phyloP scores from a whole-genome alignment of 148 eudicot genomes.

The Rhododendron williamsianum region DNA sequence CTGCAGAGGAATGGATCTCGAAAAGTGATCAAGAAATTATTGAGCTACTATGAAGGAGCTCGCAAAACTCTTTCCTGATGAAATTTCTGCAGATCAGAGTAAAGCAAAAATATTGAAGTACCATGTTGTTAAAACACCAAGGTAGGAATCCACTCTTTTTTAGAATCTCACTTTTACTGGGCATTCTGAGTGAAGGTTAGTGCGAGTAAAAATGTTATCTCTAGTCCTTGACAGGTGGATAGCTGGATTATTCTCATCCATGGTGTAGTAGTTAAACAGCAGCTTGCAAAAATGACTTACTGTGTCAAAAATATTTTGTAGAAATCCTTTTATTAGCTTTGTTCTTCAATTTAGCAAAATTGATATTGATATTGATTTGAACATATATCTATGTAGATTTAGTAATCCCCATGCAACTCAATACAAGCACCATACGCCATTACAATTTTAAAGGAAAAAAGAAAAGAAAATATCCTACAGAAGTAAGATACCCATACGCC shows the following conservation, averaged over 20 bases:
- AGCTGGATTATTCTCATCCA: background rate
- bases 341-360: background rate
- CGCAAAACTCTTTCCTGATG: constrained; percentile 90
- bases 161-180: background rate
- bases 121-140: constrained; percentile 94
- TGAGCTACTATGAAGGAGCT: constrained; percentile 98
- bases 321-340: background rate
- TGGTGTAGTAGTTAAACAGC: background rate
- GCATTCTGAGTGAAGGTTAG: background rate
- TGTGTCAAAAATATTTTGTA: background rate
- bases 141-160: constrained; percentile 37
- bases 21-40: constrained; percentile 74
- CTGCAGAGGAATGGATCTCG: constrained; percentile 95
- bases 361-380: background rate
- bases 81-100: constrained; percentile 93
- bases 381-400: constrained; percentile 1
- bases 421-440: background rate
- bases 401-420: background rate
- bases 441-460: background rate
- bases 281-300: background rate
- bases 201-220: background rate
- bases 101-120: constrained; percentile 94
- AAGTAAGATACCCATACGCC: background rate
- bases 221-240: background rate
- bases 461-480: background rate